phyloP scores from a whole-genome alignment of 169 alveolate genomes.

The Cryptosporidium meleagridis region DNA sequence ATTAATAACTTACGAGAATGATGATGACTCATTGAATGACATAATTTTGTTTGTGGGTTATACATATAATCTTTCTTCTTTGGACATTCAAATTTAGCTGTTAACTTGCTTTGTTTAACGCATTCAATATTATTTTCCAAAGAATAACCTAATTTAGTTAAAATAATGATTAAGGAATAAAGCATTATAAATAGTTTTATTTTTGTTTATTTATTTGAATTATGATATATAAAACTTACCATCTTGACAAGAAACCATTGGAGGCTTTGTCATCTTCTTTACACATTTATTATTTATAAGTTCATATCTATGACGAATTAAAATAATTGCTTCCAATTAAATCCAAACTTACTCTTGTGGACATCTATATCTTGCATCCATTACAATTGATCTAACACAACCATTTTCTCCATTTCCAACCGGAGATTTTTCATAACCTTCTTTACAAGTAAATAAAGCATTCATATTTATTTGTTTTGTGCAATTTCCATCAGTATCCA shows the following conservation, averaged over 20 bases:
- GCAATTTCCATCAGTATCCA: constrained; percentile 45
- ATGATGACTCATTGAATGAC: constrained; percentile 71
- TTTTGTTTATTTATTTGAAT: background rate
- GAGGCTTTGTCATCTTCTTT: constrained; percentile 24
- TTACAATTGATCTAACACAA: constrained; percentile 27
- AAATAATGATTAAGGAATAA: background rate
- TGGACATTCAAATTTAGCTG: constrained; percentile 67
- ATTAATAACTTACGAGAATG: constrained; percentile 58
- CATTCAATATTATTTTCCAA: constrained; percentile 18
- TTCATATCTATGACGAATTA: constrained; percentile 16
- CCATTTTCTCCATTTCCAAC: constrained; percentile 12
- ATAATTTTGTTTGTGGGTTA: constrained; percentile 55
- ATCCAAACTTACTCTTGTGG: constrained; percentile 48
- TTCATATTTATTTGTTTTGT: constrained; percentile 48
- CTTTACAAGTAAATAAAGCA: constrained; percentile 40
- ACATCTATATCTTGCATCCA: constrained; percentile 54
- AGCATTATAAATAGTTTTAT: background rate
- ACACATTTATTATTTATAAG: constrained; percentile 14
- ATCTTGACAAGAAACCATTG: constrained; percentile 41
- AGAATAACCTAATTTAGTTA: background rate
- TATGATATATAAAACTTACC: background rate
- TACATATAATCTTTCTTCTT: constrained; percentile 68
- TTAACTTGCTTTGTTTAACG: constrained; percentile 17
- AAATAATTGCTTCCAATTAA: background rate
- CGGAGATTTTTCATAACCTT: constrained; percentile 44